These are phyloP conservation scores for Aspergillus terreus DNA, from an alignment of 2,329 filamentous ascomycete genomes.

Conservation along the genomic window DNA sequence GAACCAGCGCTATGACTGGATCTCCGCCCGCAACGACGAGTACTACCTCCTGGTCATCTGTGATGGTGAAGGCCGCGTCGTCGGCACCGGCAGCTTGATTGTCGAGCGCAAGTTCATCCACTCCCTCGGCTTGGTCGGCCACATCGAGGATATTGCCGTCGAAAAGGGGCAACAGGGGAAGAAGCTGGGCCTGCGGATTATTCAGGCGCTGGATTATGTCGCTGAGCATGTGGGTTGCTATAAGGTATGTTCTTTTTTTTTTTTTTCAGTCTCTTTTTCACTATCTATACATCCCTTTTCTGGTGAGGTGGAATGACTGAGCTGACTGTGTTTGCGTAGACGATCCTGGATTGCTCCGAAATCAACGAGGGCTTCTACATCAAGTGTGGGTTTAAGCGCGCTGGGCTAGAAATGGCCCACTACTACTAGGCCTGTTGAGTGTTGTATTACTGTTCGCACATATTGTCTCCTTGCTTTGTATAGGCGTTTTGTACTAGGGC, in stretches of 20 bases:
- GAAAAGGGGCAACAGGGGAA: slow-evolving; percentile 95
- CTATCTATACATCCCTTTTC: background rate
- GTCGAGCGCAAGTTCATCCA: slow-evolving; percentile 77
- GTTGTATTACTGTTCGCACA: background rate
- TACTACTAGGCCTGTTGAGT: slow-evolving; percentile 57
- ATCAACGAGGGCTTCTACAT: slow-evolving; percentile 96
- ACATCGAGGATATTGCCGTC: slow-evolving; percentile 97
- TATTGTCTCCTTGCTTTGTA: background rate
- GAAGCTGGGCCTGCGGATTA: slow-evolving; percentile 87
- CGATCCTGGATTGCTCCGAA: slow-evolving; percentile 93
- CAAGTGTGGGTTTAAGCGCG: slow-evolving; percentile 92
- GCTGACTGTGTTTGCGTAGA: slow-evolving; percentile 48
- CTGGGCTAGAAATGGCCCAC: slow-evolving; percentile 94
- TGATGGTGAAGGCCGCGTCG: slow-evolving; percentile 66
- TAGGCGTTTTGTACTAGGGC: background rate
- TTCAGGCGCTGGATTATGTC: slow-evolving; percentile 87
- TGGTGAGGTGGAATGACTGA: background rate
- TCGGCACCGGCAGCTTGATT: slow-evolving; percentile 86
- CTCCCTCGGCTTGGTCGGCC: slow-evolving; percentile 62
- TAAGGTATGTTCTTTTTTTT: slow-evolving; percentile 58
- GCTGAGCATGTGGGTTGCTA: slow-evolving; percentile 89
- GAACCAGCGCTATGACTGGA: slow-evolving; percentile 77
- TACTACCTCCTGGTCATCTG: slow-evolving; percentile 88
- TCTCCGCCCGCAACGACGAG: slow-evolving; percentile 66
- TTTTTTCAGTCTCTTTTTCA: too few species aligned